Conservation (phyloP, 2,329 filamentous ascomycete species). For the Colletotrichum lini region DNA sequence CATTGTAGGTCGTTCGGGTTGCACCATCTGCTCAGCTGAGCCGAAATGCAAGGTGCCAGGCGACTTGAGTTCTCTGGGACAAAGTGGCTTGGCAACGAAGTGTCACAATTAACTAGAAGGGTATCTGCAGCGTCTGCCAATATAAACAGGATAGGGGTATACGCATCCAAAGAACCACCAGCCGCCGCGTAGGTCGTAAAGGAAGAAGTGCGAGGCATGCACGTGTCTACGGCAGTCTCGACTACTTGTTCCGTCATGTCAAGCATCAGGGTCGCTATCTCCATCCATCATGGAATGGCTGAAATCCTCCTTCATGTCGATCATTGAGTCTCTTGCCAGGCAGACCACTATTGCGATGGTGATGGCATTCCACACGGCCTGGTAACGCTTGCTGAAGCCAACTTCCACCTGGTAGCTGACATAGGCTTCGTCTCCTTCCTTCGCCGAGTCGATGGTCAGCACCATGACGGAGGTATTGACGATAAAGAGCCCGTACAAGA, state of each 20-base stretch:
- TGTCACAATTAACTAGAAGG: conserved; percentile 11
- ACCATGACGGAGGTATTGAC: conserved; percentile 57
- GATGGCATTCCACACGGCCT: conserved; percentile 62
- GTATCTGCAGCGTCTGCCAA: conserved; percentile 30
- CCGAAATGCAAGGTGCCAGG: background rate
- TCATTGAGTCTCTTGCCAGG: conserved; percentile 58
- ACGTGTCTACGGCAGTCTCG: background rate
- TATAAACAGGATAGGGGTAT: conserved; percentile 34
- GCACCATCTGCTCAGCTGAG: conserved; percentile 20
- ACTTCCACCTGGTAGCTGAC: conserved; percentile 61
- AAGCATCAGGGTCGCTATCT: conserved; percentile 58
- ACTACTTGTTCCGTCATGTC: conserved; percentile 38
- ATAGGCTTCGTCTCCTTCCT: conserved; percentile 51
- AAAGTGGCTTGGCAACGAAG: background rate
- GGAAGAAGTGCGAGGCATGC: background rate
- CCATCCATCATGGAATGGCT: conserved; percentile 47
- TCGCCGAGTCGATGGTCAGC: conserved; percentile 57
- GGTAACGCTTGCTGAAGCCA: conserved; percentile 55
- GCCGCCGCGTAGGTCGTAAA: conserved; percentile 10
- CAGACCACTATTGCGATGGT: conserved; percentile 58
- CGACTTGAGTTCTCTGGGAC: background rate
- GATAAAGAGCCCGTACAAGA: conserved; percentile 61
- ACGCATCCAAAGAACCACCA: conserved; percentile 25
- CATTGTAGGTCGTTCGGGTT: conserved; percentile 5
- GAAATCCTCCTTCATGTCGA: conserved; percentile 53